These are phyloP conservation scores for Ophiostoma triangulosporum DNA, from an alignment of 2,329 filamentous ascomycete species.

Conservation along the genomic window DNA sequence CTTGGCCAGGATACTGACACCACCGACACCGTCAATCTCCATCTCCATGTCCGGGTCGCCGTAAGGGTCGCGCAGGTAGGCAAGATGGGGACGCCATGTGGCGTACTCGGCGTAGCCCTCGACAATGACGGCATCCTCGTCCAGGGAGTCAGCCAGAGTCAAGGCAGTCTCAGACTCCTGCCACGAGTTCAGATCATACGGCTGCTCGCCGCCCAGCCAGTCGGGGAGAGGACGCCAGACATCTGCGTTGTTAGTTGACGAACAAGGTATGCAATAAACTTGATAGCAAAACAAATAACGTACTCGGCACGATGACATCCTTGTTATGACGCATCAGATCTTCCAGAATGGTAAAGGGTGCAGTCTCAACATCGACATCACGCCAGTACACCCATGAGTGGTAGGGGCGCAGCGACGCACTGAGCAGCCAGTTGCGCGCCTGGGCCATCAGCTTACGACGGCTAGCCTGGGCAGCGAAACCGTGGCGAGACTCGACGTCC, in stretches of 20 bases:
- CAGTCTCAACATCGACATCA: slow-evolving; percentile 95
- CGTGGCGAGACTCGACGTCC: slow-evolving; percentile 93
- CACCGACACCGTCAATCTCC: slow-evolving; percentile 96
- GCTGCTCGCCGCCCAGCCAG: slow-evolving; percentile 96
- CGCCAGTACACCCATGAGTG: slow-evolving; percentile 71
- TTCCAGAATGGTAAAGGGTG: slow-evolving; percentile 90
- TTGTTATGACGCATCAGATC: slow-evolving; percentile 99
- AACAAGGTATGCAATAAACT: background rate
- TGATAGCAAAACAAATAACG: slow-evolving; percentile 27
- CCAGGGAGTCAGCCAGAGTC: slow-evolving; percentile 81
- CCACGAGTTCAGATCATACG: slow-evolving; percentile 98
- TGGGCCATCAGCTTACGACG: slow-evolving; percentile 96
- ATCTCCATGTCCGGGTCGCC: slow-evolving; percentile 99
- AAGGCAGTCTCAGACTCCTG: slow-evolving; percentile 96
- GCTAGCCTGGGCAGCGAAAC: slow-evolving; percentile 89
- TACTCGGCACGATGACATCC: slow-evolving; percentile 96
- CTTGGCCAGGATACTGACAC: slow-evolving; percentile 94
- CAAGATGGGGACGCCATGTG: slow-evolving; percentile 93
- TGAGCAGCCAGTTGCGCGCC: slow-evolving; percentile 91
- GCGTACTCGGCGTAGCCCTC: slow-evolving; percentile 98
- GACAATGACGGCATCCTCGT: slow-evolving; percentile 97
- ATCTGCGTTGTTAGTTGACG: slow-evolving; percentile 42
- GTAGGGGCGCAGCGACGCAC: slow-evolving; percentile 80
- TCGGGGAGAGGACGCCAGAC: slow-evolving; percentile 98
- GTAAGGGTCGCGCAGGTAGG: slow-evolving; percentile 91